Conservation (phyloP, 805 yeast species). For the Myxozyma sirexii region DNA sequence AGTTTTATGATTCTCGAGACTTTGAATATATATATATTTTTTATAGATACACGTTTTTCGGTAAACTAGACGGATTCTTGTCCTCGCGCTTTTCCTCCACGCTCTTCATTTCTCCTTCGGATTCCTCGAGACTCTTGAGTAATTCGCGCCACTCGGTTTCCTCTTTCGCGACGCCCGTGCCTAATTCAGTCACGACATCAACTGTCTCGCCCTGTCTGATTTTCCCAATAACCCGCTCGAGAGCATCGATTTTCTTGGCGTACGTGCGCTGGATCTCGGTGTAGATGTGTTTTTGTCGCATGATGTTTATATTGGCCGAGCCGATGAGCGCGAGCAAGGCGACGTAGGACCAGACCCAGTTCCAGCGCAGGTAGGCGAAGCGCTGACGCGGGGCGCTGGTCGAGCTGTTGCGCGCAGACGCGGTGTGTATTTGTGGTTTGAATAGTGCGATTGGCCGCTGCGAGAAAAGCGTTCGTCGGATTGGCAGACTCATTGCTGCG, state of each 20-base stretch:
- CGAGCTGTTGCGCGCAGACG: neutral
- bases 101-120: constrained; percentile 12
- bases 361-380: constrained; percentile 15
- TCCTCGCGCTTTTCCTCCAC: neutral
- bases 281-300: constrained; percentile 25
- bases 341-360: constrained; percentile 28
- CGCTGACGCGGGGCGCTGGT: constrained; percentile 3
- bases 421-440: neutral
- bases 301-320: constrained; percentile 27
- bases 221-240: constrained; percentile 21
- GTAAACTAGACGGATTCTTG: neutral
- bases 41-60: constrained; percentile 19
- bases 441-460: neutral
- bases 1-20: neutral
- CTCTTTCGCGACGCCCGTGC: constrained; percentile 27
- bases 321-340: constrained; percentile 28
- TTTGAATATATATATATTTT: neutral
- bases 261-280: constrained; percentile 15
- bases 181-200: constrained; percentile 26
- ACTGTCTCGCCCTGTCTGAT: constrained; percentile 18
- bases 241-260: constrained; percentile 12
- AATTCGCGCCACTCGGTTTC: constrained; percentile 28
- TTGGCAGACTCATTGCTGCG: too few species aligned
- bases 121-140: constrained; percentile 18
- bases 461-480: neutral